Conservation (phyloP, 2,329 filamentous ascomycete species). For the Lasiodiplodia citricola region DNA sequence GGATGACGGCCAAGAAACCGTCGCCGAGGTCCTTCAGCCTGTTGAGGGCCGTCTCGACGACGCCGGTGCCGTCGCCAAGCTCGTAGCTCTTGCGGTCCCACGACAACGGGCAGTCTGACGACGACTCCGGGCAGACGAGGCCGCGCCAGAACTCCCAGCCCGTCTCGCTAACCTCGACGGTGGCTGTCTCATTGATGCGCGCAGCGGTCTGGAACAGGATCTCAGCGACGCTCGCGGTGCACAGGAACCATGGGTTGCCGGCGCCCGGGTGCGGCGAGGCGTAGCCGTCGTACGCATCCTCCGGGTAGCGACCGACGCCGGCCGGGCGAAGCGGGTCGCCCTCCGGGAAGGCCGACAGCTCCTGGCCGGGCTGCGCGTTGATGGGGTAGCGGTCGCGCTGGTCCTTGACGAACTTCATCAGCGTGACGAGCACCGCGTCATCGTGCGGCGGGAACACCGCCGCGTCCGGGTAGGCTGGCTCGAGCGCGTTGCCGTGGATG, state of each 20-base stretch:
- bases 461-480: constrained; percentile 58
- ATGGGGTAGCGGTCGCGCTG: constrained; percentile 46
- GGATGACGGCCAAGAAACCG: constrained; percentile 49
- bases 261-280: constrained; percentile 34
- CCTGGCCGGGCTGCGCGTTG: constrained; percentile 37
- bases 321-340: constrained; percentile 69
- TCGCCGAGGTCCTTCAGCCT: constrained; percentile 44
- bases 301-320: constrained; percentile 50
- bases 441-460: constrained; percentile 42
- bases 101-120: constrained; percentile 20
- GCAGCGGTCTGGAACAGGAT: constrained; percentile 46
- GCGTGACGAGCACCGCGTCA: constrained; percentile 45
- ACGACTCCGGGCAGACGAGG: constrained; percentile 33
- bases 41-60: constrained; percentile 35
- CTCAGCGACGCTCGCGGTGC: constrained; percentile 48
- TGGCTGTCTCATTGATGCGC: constrained; percentile 35
- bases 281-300: constrained; percentile 50
- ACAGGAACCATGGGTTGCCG: constrained; percentile 52
- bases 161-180: constrained; percentile 39
- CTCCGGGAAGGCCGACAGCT: constrained; percentile 27
- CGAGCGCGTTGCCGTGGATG: constrained; percentile 42
- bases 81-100: constrained; percentile 31
- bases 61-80: constrained; percentile 30
- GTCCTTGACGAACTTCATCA: constrained; percentile 42
- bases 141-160: constrained; percentile 45